Percentiles rank a stretch among this genome's conserved stretches.
phyloP scores from a whole-genome alignment of 345 rosid species.

The Brassica cretica region DNA sequence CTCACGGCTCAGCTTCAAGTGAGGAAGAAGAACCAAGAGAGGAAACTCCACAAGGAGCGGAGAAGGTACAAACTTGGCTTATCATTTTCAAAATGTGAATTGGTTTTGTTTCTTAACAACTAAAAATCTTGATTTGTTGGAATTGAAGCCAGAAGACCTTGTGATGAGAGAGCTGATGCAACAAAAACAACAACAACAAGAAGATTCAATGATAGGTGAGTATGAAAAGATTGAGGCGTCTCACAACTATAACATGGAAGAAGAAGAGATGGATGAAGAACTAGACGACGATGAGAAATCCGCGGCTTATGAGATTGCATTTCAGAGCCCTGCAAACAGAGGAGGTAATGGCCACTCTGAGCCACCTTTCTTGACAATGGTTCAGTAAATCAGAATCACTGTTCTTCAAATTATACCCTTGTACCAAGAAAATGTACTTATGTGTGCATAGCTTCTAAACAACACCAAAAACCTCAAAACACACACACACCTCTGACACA shows the following conservation, averaged over 20 bases:
- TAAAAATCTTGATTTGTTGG: slow-evolving; percentile 39
- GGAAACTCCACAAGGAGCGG: slow-evolving; percentile 37
- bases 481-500: slow-evolving; percentile 39
- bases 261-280: slow-evolving; percentile 46
- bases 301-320: slow-evolving; percentile 57
- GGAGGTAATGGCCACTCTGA: slow-evolving; percentile 56
- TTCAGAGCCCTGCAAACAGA: slow-evolving; percentile 50
- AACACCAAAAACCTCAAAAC: slow-evolving; percentile 8
- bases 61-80: slow-evolving; percentile 46
- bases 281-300: slow-evolving; percentile 51
- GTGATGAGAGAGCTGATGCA: slow-evolving; percentile 67
- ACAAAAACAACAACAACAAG: slow-evolving; percentile 38
- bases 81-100: neutral
- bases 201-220: slow-evolving; percentile 47
- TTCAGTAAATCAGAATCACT: slow-evolving; percentile 41
- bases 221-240: slow-evolving; percentile 49
- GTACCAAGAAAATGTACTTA: slow-evolving; percentile 39
- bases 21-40: slow-evolving; percentile 31
- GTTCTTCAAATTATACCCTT: neutral
- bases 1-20: slow-evolving; percentile 32
- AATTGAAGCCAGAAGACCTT: slow-evolving; percentile 83
- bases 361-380: slow-evolving; percentile 62
- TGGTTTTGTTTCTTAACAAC: slow-evolving; percentile 35
- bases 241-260: slow-evolving; percentile 44
- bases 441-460: slow-evolving; percentile 46